These are phyloP conservation scores for Ophiostoma novo-ulmi DNA, from an alignment of 2,329 filamentous ascomycete species.

Conservation along the genomic window DNA sequence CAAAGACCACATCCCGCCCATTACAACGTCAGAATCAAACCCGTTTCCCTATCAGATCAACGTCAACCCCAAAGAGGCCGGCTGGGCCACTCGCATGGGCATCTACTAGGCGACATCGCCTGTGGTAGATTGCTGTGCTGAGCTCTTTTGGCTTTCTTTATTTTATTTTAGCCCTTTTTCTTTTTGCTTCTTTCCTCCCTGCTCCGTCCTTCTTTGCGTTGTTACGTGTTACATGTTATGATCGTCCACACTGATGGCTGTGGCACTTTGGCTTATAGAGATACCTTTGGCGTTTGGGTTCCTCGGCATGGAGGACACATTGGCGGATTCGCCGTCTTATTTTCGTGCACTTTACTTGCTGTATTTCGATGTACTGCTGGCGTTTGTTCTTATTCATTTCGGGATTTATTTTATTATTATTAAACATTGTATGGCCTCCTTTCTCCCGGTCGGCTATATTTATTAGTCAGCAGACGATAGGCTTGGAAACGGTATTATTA, in stretches of 20 bases:
- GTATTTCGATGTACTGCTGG: not conserved
- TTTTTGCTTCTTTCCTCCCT: not conserved
- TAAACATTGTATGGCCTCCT: not conserved
- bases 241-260: not conserved
- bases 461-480: not conserved
- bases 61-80: slow-evolving; percentile 73
- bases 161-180: not conserved
- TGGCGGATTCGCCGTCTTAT: not conserved
- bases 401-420: not conserved
- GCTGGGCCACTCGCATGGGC: slow-evolving; percentile 68
- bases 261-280: slow-evolving; percentile 12
- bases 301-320: not conserved
- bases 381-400: not conserved
- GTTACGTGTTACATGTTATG: not conserved
- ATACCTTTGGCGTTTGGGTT: slow-evolving; percentile 22
- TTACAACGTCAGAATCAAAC: slow-evolving; percentile 85
- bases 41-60: slow-evolving; percentile 93
- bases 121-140: not conserved
- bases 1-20: slow-evolving; percentile 94
- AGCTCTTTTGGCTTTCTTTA: not conserved
- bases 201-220: not conserved
- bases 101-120: slow-evolving; percentile 50
- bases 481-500: not conserved
- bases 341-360: not conserved
- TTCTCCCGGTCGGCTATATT: not conserved